Evolutionary conservation across 345 rosid genomes (phyloP).

Genomic region (Linum tenue): DNA sequence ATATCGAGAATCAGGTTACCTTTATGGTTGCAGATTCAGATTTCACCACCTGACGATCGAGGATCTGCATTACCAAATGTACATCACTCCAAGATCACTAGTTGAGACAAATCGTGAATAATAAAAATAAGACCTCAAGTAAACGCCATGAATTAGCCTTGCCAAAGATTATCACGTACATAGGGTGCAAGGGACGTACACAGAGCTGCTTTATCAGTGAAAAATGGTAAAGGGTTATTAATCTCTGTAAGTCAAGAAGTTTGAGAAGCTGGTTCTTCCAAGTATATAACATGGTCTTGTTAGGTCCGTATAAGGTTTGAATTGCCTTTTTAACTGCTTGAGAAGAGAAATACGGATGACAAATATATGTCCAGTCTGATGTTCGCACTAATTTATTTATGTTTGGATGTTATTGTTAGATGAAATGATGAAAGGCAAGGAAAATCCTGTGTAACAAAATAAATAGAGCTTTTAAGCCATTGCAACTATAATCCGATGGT

Average conservation of each 20-base stretch:
- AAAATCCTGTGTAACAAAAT: background rate
- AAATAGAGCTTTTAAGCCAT: background rate
- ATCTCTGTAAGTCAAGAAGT: background rate
- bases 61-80: conserved; percentile 41
- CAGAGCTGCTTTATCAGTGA: background rate
- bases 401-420: background rate
- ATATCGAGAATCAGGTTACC: conserved; percentile 30
- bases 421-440: background rate
- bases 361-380: background rate
- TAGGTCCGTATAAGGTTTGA: background rate
- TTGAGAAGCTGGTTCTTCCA: too few species aligned
- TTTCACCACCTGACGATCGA: conserved; percentile 79
- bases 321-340: background rate
- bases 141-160: background rate
- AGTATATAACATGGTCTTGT: background rate
- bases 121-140: background rate
- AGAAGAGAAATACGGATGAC: background rate
- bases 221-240: background rate
- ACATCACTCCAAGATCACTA: background rate
- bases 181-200: background rate
- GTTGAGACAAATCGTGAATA: too few species aligned
- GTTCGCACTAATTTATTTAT: background rate
- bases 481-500: background rate
- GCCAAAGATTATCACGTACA: background rate
- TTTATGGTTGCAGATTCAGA: conserved; percentile 88